Evolutionary conservation across 768 basidiomycete genomes (phyloP).

Genomic region (Antrodiella citrinella): DNA sequence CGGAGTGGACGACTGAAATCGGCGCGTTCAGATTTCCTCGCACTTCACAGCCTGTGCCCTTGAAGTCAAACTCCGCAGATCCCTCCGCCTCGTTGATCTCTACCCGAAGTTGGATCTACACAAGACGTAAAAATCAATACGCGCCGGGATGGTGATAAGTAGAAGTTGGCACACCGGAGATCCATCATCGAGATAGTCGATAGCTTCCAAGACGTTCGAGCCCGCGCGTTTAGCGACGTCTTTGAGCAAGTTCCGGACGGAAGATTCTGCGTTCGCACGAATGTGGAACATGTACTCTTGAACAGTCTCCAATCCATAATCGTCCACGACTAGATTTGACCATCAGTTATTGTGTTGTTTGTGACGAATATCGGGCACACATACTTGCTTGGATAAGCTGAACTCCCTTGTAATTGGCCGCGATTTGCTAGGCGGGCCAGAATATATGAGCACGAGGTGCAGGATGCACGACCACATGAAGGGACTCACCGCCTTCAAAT

Average conservation of each 20-base stretch:
- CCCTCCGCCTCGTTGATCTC: conserved; percentile 69
- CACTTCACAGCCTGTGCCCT: conserved; percentile 76
- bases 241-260: conserved; percentile 75
- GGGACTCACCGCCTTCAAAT: conserved; percentile 72
- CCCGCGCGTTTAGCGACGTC: conserved; percentile 67
- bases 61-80: conserved; percentile 79
- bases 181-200: conserved; percentile 86
- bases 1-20: conserved; percentile 79
- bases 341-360: too few species aligned
- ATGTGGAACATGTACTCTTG: conserved; percentile 94
- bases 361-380: conserved; percentile 18
- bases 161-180: conserved; percentile 50
- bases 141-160: not conserved
- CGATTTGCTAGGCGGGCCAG: conserved; percentile 60
- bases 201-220: conserved; percentile 52
- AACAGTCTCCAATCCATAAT: conserved; percentile 80
- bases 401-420: conserved; percentile 88
- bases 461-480: not conserved
- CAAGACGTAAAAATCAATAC: not conserved
- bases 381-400: conserved; percentile 74
- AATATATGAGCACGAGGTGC: not conserved
- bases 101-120: conserved; percentile 65
- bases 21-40: conserved; percentile 82
- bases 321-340: conserved; percentile 70
- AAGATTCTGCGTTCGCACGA: conserved; percentile 78